Base-by-base conservation (phyloP, 2,329 filamentous ascomycete species). In the Blumeriella jaapii region DNA sequence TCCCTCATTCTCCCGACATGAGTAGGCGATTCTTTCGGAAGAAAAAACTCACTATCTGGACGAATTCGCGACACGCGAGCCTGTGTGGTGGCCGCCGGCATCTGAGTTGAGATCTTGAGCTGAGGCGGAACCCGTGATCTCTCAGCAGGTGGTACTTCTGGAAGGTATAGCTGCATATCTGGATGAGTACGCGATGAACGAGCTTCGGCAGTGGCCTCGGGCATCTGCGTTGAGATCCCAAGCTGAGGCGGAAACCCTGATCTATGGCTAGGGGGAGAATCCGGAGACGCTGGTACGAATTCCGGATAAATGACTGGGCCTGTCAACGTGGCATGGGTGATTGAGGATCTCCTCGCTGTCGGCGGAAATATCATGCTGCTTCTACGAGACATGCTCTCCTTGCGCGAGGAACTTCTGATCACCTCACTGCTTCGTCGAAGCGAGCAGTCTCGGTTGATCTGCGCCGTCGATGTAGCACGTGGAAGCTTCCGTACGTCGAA, bases 281-380 rank as follows among this genome's bases (percentile, higher is more conserved):
- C n/a, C n/a, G n/a, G n/a, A n/a, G 31, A 14, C 9, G 36, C 27
- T 14, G 37, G 34, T 6, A 40, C 29, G 8, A 33, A 36, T 23
- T 31, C 37, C 24, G 37, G 41, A 18, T 38, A 37, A 11, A 26
- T 16, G 3, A 38, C 31, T 7, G 33, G 12, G 14, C 18, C 29
- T 10, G 36, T 33, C 8, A 29, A 18, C 6, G 25, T 38, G 10
- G 29, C 25, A n/a, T 35, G 22, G 22, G 9, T 10, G 10, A 24
- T 9, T n/a, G 22, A 24, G 10, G 12, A 9, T 10, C 10, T 9
- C 22, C 22, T 24, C 22, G 22, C 4, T 24, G 22, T 24, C 2
- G 25, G 15, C 6, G 32, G 6, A 9, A 35, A 18, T 11, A 12
- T 14, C 13, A 29, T 22, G 25, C 33, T 35, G 18, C 27, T n/a